Base-by-base conservation (phyloP, 2,329 filamentous ascomycete genomes). In the Ophiosphaerella herpotricha region DNA sequence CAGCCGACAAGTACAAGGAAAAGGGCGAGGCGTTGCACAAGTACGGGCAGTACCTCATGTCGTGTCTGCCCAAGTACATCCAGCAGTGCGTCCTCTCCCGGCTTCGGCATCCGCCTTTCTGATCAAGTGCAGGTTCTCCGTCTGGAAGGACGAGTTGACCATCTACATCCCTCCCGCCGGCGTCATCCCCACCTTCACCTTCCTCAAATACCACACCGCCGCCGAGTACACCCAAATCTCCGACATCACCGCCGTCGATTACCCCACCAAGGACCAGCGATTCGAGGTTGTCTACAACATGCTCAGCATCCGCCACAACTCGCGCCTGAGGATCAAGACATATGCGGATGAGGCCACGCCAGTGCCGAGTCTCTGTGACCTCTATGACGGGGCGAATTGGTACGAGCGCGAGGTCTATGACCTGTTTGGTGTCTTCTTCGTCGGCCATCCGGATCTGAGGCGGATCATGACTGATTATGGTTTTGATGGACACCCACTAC, bases 401-500 rank as follows among this genome's bases (percentile, higher is more conserved):
- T 97, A 95, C 74, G 94, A 99, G 81, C 85, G 94, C 62, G 94
- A 99, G 78, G 91, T 96, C 21, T 97, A 97, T 78, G 94, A 99
- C 76, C 77, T 99, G 68, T 99, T 96, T 71, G 94, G 94, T 58
- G 91, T 99, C 61, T 97, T 97, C 82, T 99, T 99, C 77, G 82
- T 88, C 46, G 91, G 88, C 55, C 94, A 99, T 80, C 94, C 94
- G 34, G 95, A 99, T 78, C 81, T 99, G 65, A 86, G 94, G 74
- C 86, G 94, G 64, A 97, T 99, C 79, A 95, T 99, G 93, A 99
- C 94, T 60, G 94, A 99, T 75, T 99, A 99, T 75, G 94, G 94
- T 45, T 99, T 99, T 71, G 95, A 99, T 75, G 94, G 94, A 45
- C 94, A 99, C 78, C 94, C 94, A 36, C 79, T 99, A 72, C 85